A percentile compares a stretch with the other conserved stretches of the same genome.
phyloP scores from a whole-genome alignment of 345 rosid genomes.

The Rubroshorea leprosula region DNA sequence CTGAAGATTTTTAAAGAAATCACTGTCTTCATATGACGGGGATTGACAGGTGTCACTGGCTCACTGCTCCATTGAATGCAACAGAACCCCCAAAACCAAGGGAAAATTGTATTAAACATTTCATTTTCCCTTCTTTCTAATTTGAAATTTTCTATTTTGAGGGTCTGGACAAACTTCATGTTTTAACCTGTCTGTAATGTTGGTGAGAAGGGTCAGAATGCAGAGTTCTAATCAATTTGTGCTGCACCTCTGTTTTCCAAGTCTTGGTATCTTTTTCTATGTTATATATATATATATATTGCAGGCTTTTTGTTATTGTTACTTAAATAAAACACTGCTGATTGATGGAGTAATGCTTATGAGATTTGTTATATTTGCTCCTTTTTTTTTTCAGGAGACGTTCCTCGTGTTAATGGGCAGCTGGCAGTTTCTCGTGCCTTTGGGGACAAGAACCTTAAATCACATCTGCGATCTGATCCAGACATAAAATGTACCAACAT shows the following conservation, averaged over 20 bases:
- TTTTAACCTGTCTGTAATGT: constrained; percentile 2
- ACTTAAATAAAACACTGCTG: not conserved
- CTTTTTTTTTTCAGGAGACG: constrained; percentile 49
- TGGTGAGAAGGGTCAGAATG: too few species aligned
- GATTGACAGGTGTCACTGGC: too few species aligned
- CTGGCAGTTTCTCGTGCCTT: constrained; percentile 74
- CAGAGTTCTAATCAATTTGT: not conserved
- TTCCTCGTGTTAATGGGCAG: constrained; percentile 71
- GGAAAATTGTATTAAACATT: not conserved
- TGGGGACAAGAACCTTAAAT: constrained; percentile 67
- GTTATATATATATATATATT: constrained; percentile 25
- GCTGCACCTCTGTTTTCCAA: not conserved
- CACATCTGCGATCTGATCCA: constrained; percentile 58
- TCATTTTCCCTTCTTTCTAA: not conserved
- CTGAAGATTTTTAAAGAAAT: not conserved
- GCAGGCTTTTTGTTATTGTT: not conserved
- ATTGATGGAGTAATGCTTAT: constrained; percentile 2
- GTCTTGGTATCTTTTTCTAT: not conserved
- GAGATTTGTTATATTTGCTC: not conserved
- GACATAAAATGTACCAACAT: constrained; percentile 31
- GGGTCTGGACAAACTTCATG: not conserved
- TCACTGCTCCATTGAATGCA: not conserved
- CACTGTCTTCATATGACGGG: not conserved
- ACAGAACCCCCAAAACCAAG: not conserved
- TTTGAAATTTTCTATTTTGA: not conserved